Percentiles rank a stretch among this genome's conserved stretches.
Conservation (phyloP, 192 early-diverging fungal genomes). For the Rhizophlyctis rosea region DNA sequence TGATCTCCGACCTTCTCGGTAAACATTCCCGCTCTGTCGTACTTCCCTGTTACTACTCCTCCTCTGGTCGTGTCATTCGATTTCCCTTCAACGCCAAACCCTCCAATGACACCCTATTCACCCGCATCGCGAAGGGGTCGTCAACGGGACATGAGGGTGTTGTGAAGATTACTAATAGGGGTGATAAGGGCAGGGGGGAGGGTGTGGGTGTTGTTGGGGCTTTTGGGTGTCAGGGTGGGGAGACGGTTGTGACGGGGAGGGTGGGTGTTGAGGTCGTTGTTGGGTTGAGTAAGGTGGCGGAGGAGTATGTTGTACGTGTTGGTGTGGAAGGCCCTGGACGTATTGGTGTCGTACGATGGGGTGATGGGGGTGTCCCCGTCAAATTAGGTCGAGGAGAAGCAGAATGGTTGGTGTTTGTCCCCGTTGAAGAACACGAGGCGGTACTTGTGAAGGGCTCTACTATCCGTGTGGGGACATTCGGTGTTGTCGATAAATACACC, state of each 20-base stretch:
- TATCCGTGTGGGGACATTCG: background rate
- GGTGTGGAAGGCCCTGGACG: background rate
- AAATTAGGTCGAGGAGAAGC: background rate
- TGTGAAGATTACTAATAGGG: background rate
- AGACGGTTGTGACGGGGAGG: background rate
- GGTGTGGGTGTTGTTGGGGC: background rate
- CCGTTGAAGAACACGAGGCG: background rate
- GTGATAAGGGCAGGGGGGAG: background rate
- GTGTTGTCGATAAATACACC: background rate
- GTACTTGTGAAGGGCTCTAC: background rate
- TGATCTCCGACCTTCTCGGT: background rate
- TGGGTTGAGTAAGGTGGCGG: background rate
- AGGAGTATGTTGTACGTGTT: background rate
- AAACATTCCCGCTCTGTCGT: background rate
- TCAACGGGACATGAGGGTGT: no score
- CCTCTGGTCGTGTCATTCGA: background rate
- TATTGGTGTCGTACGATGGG: background rate
- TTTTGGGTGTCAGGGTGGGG: background rate
- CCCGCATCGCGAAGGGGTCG: background rate
- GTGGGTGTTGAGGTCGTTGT: background rate
- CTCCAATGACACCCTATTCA: background rate
- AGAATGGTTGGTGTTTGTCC: background rate
- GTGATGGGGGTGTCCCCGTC: background rate
- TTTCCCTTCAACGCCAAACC: background rate
- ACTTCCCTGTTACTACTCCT: background rate